These are phyloP conservation scores for Luzula sylvatica DNA, from an alignment of 176 grass and related monocot genomes.

Conservation along the genomic window DNA sequence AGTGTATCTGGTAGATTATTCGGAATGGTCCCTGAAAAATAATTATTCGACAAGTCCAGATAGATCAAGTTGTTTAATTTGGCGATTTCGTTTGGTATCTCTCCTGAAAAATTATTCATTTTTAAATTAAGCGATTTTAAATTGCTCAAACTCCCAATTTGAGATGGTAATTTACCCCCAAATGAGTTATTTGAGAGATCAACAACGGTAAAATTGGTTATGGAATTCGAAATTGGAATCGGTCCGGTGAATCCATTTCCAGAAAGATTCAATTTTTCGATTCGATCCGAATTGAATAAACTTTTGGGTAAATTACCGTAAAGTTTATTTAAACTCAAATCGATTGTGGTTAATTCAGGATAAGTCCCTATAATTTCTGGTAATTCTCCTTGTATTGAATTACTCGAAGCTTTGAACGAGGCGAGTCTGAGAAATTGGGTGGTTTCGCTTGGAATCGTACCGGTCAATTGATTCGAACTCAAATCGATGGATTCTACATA, in stretches of 20 bases:
- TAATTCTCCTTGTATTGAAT: constrained; percentile 52
- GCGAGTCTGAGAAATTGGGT: constrained; percentile 81
- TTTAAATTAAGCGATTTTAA: constrained; percentile 42
- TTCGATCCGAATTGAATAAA: constrained; percentile 50
- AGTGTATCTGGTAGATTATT: constrained; percentile 52
- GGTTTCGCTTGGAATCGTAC: constrained; percentile 66
- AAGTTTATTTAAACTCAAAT: constrained; percentile 73
- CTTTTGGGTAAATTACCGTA: constrained; percentile 43
- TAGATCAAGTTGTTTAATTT: constrained; percentile 47
- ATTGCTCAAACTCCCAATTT: constrained; percentile 39
- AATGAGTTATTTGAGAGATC: constrained; percentile 84
- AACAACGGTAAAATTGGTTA: constrained; percentile 50
- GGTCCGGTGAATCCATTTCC: constrained; percentile 49
- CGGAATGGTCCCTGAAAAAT: constrained; percentile 67
- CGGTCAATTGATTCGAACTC: constrained; percentile 62
- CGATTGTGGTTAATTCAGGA: constrained; percentile 55
- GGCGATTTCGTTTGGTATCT: constrained; percentile 50
- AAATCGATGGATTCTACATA: constrained; percentile 70
- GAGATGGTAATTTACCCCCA: constrained; percentile 35
- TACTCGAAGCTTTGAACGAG: constrained; percentile 65
- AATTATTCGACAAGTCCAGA: constrained; percentile 67
- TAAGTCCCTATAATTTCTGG: constrained; percentile 59
- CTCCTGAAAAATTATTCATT: constrained; percentile 57
- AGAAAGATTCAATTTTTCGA: constrained; percentile 73
- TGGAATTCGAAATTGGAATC: constrained; percentile 36